Evolutionary conservation across 495 filamentous ascomycete species (phyloP), one percentile per base, ranked within the genome.

Genomic region (Tuber umbilicatum): DNA sequence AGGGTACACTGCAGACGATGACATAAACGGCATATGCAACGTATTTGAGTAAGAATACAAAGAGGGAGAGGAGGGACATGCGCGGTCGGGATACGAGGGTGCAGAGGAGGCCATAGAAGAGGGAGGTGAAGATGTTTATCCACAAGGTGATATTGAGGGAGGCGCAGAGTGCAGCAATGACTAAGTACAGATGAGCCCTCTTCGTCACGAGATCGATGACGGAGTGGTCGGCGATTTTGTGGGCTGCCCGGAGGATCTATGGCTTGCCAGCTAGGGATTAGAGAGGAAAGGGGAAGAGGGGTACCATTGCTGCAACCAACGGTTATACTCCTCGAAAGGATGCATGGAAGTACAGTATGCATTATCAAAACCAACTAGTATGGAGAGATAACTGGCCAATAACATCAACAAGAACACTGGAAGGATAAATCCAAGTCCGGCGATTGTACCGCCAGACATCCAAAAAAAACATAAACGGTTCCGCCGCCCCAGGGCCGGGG

Each of bases 391-490:
- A 37, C 81, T 83, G 37, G 83, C 83, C 39, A 78, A 19, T 21
- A 83, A 55, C 83, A 84, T 84, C 73, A 83, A 77, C n/a, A 83
- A 31, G 72, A 84, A 84, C 5, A 83, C 83, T 14, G 81, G 83
- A 38, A 84, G 74, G 10, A 84, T 82, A 70, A 84, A 84, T 17
- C 69, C 83, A 21, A 84, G 41, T 17, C 83, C 83, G 31, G 83
- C 83, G 70, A 84, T 79, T 45, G 83, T 80, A 21, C 83, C 83
- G 10, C 83, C 70, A 84, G 64, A 70, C 83, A 84, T 19, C 83
- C 82, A n/a, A n/a, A 78, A 84, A 84, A 71, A 84, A 84, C 83
- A 84, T 84, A 41, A 83, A 84, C 43, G 84, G 70, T 42, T 84
- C 83, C 14, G 83, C 82, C 2, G 83, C 83, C 71, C 83, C 83